phyloP scores from a whole-genome alignment of 1,284 basidiomycete genomes.

The Volvariella surrecta region DNA sequence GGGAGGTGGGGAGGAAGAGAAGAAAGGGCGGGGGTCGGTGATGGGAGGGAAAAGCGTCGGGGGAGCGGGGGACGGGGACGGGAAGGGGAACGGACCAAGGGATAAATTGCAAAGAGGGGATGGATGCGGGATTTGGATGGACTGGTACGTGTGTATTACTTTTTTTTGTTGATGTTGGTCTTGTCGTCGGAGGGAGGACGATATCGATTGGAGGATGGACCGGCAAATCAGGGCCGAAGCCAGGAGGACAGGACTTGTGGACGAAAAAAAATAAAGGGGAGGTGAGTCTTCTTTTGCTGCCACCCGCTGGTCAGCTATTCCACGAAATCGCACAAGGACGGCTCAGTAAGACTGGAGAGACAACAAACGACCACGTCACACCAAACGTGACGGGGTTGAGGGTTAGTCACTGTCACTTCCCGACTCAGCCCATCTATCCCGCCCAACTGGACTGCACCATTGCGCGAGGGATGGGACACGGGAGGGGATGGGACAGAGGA shows the following conservation, averaged over 20 bases:
- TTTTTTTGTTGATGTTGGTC: too few species aligned
- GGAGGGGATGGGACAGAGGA: neutral
- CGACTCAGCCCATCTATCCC: slow-evolving; percentile 6
- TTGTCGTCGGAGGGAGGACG: neutral
- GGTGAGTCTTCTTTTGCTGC: slow-evolving; percentile 4
- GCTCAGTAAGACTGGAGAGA: slow-evolving; percentile 7
- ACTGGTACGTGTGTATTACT: neutral
- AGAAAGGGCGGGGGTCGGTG: slow-evolving; percentile 5
- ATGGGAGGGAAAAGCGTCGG: slow-evolving; percentile 7
- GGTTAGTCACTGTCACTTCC: slow-evolving; percentile 11
- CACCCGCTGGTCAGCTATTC: slow-evolving; percentile 9
- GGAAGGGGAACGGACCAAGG: slow-evolving; percentile 9
- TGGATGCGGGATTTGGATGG: neutral
- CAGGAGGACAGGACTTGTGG: neutral
- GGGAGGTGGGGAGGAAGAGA: slow-evolving; percentile 5
- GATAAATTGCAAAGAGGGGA: slow-evolving; percentile 8
- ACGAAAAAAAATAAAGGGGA: neutral
- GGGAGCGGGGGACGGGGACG: slow-evolving; percentile 6
- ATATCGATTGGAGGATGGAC: slow-evolving; percentile 3
- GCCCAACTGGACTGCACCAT: slow-evolving; percentile 1
- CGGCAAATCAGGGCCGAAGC: slow-evolving; percentile 3
- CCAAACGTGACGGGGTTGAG: slow-evolving; percentile 10
- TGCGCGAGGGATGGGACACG: slow-evolving; percentile 2
- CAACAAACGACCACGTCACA: slow-evolving; percentile 12
- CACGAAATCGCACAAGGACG: slow-evolving; percentile 8